Evolutionary conservation across 305 asterid species (phyloP).

Genomic region (Fraxinus albicans): DNA sequence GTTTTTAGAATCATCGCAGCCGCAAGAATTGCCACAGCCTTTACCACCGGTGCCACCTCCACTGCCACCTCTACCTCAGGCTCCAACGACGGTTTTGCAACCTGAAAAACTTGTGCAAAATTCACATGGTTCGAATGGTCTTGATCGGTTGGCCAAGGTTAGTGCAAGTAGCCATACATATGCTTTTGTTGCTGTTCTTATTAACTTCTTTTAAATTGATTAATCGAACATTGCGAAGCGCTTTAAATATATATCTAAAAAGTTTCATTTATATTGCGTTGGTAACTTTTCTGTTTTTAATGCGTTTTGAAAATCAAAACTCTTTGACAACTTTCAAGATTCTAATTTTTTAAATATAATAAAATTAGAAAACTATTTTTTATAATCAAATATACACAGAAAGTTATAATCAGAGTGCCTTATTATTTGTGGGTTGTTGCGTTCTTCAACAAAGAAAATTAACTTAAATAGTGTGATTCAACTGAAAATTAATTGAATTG

Average conservation of each 20-base stretch:
- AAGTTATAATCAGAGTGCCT: too few species aligned
- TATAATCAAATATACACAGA: not conserved
- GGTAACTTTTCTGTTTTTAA: not conserved
- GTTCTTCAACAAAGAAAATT: not conserved
- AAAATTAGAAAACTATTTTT: too few species aligned
- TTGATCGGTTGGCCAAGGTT: conserved; percentile 56
- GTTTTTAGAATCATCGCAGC: not conserved
- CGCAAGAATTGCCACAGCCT: not conserved
- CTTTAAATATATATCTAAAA: not conserved
- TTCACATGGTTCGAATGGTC: conserved; percentile 49
- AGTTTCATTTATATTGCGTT: not conserved
- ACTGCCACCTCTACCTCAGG: conserved; percentile 14
- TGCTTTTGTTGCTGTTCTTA: not conserved
- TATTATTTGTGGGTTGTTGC: not conserved
- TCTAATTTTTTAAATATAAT: not conserved
- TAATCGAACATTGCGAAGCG: not conserved
- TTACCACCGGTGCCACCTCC: not conserved
- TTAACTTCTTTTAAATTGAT: not conserved
- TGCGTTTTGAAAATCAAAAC: not conserved
- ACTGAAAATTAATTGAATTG: not conserved
- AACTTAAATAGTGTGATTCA: not conserved
- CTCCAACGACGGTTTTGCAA: conserved; percentile 23
- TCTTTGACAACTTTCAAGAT: not conserved
- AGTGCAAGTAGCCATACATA: conserved; percentile 9
- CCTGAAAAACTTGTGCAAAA: conserved; percentile 33